Evolutionary conservation across 495 filamentous ascomycete genomes (phyloP).

Genomic region (Xylaria grammica): DNA sequence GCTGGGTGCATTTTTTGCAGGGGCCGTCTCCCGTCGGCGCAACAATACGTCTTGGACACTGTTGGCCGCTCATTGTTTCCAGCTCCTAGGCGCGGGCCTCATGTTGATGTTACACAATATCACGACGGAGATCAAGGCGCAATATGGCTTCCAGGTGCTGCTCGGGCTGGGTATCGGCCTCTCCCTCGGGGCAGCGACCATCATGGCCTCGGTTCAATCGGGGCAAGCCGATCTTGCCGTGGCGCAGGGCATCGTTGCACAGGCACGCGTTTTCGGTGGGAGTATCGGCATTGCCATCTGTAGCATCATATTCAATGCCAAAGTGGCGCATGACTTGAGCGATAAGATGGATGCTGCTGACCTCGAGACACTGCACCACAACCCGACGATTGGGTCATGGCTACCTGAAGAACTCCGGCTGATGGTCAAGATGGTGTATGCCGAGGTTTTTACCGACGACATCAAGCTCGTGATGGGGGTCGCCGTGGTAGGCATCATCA

Average conservation of each 20-base stretch:
- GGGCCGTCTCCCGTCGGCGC: constrained; percentile 48
- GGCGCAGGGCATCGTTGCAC: constrained; percentile 60
- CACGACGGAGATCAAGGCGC: constrained; percentile 34
- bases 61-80: constrained; percentile 52
- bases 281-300: constrained; percentile 57
- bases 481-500: constrained; percentile 33
- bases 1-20: constrained; percentile 57
- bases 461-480: constrained; percentile 38
- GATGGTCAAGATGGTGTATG: constrained; percentile 34
- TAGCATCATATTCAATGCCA: constrained; percentile 50
- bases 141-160: constrained; percentile 60
- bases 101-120: constrained; percentile 44
- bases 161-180: constrained; percentile 62
- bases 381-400: constrained; percentile 30
- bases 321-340: constrained; percentile 28
- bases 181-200: constrained; percentile 53
- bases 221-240: constrained; percentile 55
- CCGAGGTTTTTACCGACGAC: constrained; percentile 37
- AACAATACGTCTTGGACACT: constrained; percentile 58
- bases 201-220: constrained; percentile 56
- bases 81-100: constrained; percentile 58
- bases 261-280: constrained; percentile 63
- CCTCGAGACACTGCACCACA: constrained; percentile 36
- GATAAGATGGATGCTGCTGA: constrained; percentile 31
- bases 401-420: constrained; percentile 27